A percentile compares a stretch with the other conserved stretches of the same genome.
Evolutionary conservation across 371 early-diverging fungal species (phyloP).

Genomic region (Catenaria anguillulae): DNA sequence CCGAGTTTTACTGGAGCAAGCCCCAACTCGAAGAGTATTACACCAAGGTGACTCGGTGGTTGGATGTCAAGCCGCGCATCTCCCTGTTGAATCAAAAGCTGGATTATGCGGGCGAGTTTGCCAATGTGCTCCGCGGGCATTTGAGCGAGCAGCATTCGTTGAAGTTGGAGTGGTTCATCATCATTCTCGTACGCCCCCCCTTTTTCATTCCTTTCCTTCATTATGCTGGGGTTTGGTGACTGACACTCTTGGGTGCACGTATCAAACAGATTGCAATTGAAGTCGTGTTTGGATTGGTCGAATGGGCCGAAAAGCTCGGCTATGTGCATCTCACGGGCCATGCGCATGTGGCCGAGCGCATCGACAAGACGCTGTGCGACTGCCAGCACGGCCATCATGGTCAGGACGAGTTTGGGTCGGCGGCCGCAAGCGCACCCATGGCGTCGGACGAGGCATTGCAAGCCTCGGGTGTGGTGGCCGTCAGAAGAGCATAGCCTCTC

Average conservation of each 20-base stretch:
- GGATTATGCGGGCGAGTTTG: conserved; percentile 40
- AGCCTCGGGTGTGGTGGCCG: too few species aligned
- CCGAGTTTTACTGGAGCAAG: conserved; percentile 29
- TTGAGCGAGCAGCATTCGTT: conserved; percentile 29
- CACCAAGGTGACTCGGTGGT: conserved; percentile 19
- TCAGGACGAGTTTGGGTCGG: too few species aligned
- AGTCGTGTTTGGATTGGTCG: conserved; percentile 15
- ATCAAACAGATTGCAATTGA: conserved; percentile 20
- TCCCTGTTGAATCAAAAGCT: conserved; percentile 34
- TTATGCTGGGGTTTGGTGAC: too few species aligned
- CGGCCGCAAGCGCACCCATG: too few species aligned
- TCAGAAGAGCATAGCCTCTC: too few species aligned
- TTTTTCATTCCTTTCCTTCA: too few species aligned
- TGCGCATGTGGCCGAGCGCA: not conserved
- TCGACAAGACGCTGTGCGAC: too few species aligned
- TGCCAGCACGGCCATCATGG: too few species aligned
- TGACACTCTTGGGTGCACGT: too few species aligned
- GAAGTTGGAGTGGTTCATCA: conserved; percentile 37
- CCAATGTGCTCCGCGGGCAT: conserved; percentile 28
- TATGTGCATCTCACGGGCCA: not conserved
- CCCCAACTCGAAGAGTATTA: conserved; percentile 27
- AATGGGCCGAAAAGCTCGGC: conserved; percentile 11
- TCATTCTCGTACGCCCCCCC: conserved; percentile 15
- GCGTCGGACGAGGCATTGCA: too few species aligned
- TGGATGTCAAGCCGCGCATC: conserved; percentile 32